These are phyloP conservation scores for Eragrostis curvula DNA, from an alignment of 176 grass and related monocot genomes.

Conservation along the genomic window DNA sequence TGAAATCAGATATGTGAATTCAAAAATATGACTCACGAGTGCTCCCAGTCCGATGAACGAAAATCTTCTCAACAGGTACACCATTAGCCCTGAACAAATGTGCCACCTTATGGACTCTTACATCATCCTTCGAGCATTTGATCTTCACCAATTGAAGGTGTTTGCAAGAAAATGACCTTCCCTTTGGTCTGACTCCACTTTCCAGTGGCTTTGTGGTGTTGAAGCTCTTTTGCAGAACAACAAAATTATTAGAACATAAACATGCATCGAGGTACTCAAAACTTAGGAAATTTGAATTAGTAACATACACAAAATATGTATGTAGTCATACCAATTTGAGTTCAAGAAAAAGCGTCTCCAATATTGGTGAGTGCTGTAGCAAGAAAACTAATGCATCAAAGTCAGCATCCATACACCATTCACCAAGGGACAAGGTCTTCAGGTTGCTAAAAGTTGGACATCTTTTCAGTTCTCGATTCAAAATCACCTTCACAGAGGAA, in stretches of 20 bases:
- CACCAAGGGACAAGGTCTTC: constrained; percentile 48
- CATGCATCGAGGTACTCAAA: background rate
- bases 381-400: constrained; percentile 38
- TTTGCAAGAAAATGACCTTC: constrained; percentile 44
- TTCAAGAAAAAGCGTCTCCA: constrained; percentile 39
- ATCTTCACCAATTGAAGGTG: constrained; percentile 47
- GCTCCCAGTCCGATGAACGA: constrained; percentile 29
- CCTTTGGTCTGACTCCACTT: background rate
- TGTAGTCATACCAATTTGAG: constrained; percentile 23
- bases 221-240: constrained; percentile 20
- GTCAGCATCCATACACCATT: constrained; percentile 46
- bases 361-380: constrained; percentile 26
- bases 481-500: constrained; percentile 36
- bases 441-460: constrained; percentile 41
- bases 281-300: background rate
- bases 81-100: constrained; percentile 38
- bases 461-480: constrained; percentile 22
- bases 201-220: constrained; percentile 11
- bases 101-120: constrained; percentile 48
- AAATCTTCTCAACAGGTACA: constrained; percentile 32
- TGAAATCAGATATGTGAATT: background rate
- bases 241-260: background rate
- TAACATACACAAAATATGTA: background rate
- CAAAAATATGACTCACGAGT: background rate
- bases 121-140: constrained; percentile 44